A percentile compares a stretch with the other conserved stretches of the same genome.
These are phyloP conservation scores for Ophiocordyceps polyrhachis-furcata DNA, from an alignment of 2,329 filamentous ascomycete species.

Conservation along the genomic window DNA sequence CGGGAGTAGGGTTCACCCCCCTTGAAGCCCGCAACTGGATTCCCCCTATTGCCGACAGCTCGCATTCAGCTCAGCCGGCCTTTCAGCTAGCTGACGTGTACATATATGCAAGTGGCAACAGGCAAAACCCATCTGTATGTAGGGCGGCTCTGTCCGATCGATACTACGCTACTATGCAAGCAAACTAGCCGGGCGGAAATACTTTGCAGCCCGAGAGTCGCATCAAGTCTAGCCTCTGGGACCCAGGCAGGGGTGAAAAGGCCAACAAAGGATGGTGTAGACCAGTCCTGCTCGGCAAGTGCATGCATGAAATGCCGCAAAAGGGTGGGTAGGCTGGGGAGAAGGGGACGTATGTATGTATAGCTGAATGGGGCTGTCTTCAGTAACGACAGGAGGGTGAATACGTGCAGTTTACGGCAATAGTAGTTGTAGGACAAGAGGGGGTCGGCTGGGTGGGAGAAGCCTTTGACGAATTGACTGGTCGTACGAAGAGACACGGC, in stretches of 20 bases:
- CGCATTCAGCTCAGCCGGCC: not conserved
- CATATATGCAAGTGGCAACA: not conserved
- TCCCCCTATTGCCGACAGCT: not conserved
- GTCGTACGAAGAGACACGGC: too few species aligned
- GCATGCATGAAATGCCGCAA: not conserved
- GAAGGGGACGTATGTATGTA: not conserved
- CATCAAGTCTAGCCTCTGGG: not conserved
- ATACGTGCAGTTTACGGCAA: too few species aligned
- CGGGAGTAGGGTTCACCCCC: too few species aligned
- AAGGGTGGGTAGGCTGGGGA: not conserved
- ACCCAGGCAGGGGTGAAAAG: not conserved
- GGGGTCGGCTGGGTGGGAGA: too few species aligned
- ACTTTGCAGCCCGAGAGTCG: not conserved
- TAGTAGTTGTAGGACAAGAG: too few species aligned
- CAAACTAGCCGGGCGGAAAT: not conserved
- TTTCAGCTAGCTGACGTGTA: not conserved
- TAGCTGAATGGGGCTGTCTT: not conserved
- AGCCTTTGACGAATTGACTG: too few species aligned
- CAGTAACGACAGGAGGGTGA: not conserved
- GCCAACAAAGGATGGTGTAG: not conserved
- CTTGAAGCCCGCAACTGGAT: too few species aligned
- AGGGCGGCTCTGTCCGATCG: not conserved
- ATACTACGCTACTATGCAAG: not conserved
- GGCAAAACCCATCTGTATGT: not conserved
- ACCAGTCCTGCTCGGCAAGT: not conserved